A percentile compares a stretch with the other conserved stretches of the same genome.
Conservation (phyloP, 495 filamentous ascomycete genomes). For the Neurospora sp. region DNA sequence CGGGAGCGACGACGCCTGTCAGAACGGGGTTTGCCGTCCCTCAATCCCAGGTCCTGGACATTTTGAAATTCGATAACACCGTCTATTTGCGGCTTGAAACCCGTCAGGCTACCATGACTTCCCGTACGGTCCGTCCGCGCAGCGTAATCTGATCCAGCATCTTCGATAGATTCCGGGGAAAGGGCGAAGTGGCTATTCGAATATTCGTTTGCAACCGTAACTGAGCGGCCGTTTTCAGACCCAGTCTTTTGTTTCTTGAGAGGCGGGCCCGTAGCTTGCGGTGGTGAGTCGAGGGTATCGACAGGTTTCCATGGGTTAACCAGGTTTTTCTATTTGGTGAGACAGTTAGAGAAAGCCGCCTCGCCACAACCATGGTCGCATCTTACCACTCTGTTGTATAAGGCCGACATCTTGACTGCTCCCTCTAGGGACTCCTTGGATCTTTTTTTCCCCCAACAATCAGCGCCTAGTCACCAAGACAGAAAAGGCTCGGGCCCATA, state of each 20-base stretch:
- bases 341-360: neutral
- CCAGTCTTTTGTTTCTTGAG: conserved; percentile 20
- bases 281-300: conserved; percentile 4
- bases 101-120: conserved; percentile 13
- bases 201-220: neutral
- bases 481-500: conserved; percentile 1
- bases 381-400: neutral
- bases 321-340: neutral
- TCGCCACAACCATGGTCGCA: neutral
- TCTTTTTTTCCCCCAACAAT: neutral
- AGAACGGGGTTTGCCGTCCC: neutral
- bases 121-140: neutral
- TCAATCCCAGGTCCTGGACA: conserved; percentile 1
- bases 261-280: conserved; percentile 1
- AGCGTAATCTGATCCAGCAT: neutral
- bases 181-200: neutral
- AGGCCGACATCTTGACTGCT: conserved; percentile 7
- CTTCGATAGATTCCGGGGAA: conserved; percentile 13
- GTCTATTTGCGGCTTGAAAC: conserved; percentile 3
- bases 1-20: conserved; percentile 7
- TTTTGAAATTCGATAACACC: conserved; percentile 15
- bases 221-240: neutral
- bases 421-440: conserved; percentile 10
- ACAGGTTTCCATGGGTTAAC: neutral
- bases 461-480: conserved; percentile 5